Conservation (phyloP, 2,329 filamentous ascomycete species). For the Coniella lustricola region DNA sequence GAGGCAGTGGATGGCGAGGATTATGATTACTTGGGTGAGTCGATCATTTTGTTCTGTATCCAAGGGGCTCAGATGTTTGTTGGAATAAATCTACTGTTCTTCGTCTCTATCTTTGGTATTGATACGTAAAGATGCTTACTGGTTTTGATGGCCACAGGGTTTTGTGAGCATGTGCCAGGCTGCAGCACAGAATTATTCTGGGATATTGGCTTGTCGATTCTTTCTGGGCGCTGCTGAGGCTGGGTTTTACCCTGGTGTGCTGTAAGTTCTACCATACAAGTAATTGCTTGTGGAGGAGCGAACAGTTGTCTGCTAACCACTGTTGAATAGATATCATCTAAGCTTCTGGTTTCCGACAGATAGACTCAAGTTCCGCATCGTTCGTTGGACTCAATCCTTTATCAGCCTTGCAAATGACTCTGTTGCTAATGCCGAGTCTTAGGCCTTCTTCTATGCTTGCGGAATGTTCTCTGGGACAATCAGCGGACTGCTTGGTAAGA, state of each 20-base stretch:
- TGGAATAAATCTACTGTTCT: no score
- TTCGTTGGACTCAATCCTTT: not conserved
- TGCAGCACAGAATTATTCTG: slow-evolving; percentile 20
- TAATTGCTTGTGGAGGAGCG: no score
- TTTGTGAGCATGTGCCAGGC: slow-evolving; percentile 21
- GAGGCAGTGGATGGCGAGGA: slow-evolving; percentile 22
- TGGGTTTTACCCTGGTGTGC: slow-evolving; percentile 24
- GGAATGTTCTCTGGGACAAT: slow-evolving; percentile 28
- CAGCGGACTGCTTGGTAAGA: slow-evolving; percentile 21
- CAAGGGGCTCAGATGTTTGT: no score
- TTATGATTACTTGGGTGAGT: slow-evolving; percentile 22
- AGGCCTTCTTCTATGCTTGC: slow-evolving; percentile 28
- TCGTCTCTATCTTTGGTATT: no score
- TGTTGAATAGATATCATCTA: slow-evolving; percentile 20
- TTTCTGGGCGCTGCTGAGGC: slow-evolving; percentile 24
- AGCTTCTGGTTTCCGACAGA: slow-evolving; percentile 28
- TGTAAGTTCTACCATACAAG: slow-evolving; percentile 11
- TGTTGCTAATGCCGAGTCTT: not conserved
- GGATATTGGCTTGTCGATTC: slow-evolving; percentile 22
- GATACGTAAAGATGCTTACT: no score
- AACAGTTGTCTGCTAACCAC: not conserved
- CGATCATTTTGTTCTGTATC: no score
- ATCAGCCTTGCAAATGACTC: not conserved
- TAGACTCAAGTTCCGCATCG: slow-evolving; percentile 25
- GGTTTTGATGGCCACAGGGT: slow-evolving; percentile 3